These are phyloP conservation scores for Coniochaeta sp. DNA, from an alignment of 2,329 filamentous ascomycete genomes.

Conservation along the genomic window DNA sequence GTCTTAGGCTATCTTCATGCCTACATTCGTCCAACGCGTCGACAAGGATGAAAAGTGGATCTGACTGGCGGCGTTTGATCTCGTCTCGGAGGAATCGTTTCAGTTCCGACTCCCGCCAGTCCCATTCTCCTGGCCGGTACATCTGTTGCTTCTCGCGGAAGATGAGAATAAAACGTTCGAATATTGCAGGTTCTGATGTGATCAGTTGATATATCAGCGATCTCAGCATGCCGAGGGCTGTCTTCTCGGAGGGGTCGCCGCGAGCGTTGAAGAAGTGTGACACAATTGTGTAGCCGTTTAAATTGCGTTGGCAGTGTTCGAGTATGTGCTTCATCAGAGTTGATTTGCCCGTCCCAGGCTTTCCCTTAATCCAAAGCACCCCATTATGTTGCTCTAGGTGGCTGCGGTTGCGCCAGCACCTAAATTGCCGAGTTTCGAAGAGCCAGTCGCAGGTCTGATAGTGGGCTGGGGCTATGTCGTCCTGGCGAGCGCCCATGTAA, in stretches of 20 bases:
- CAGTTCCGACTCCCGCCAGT: background rate
- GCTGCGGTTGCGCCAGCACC: conserved; percentile 24
- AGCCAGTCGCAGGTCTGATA: background rate
- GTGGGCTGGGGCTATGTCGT: background rate
- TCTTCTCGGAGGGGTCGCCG: conserved; percentile 34
- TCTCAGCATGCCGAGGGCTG: conserved; percentile 39
- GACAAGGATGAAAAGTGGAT: background rate
- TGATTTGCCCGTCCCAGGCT: conserved; percentile 38
- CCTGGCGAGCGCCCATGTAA: background rate
- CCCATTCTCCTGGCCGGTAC: background rate
- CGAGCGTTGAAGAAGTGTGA: conserved; percentile 44
- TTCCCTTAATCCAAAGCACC: conserved; percentile 40
- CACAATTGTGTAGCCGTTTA: conserved; percentile 16
- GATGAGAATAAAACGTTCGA: background rate
- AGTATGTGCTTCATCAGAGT: conserved; percentile 35
- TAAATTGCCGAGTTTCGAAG: background rate
- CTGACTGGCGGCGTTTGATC: background rate
- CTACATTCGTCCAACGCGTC: background rate
- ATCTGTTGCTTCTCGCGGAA: background rate
- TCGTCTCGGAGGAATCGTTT: background rate
- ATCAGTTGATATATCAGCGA: conserved; percentile 38
- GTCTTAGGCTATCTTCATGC: background rate
- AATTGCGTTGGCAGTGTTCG: conserved; percentile 9
- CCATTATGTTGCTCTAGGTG: conserved; percentile 23
- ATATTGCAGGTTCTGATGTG: background rate